Percentiles rank a stretch among this genome's conserved stretches.
These are phyloP conservation scores for Sporothrix mexicana DNA, from an alignment of 2,329 filamentous ascomycete genomes.

Conservation along the genomic window DNA sequence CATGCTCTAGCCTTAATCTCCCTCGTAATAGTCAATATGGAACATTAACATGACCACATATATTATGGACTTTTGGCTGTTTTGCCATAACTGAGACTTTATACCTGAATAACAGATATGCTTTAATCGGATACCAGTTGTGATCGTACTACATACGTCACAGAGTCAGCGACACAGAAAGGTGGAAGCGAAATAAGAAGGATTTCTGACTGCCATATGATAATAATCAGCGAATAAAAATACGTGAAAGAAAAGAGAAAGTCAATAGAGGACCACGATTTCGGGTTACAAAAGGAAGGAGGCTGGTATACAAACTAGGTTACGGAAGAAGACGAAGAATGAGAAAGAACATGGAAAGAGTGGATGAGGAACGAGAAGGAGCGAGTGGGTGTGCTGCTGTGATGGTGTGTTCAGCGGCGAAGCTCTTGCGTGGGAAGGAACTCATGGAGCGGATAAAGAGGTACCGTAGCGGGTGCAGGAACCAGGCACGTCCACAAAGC, in stretches of 20 bases:
- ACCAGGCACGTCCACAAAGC: conserved; percentile 14
- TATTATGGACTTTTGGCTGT: not conserved
- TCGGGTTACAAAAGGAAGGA: not conserved
- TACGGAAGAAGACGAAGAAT: not conserved
- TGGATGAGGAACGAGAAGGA: conserved; percentile 19
- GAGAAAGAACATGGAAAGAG: not conserved
- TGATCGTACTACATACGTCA: not conserved
- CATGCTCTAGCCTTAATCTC: not conserved
- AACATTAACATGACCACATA: conserved; percentile 16
- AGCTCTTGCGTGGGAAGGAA: conserved; percentile 6
- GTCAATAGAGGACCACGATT: not conserved
- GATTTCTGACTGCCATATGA: not conserved
- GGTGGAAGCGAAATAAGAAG: not conserved
- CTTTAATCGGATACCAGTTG: conserved; percentile 7
- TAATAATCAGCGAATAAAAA: not conserved
- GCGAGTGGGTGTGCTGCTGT: not conserved
- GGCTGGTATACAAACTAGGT: not conserved
- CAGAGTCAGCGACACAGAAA: not conserved
- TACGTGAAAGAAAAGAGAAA: not conserved
- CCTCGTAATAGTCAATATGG: not conserved
- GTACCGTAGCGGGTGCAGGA: conserved; percentile 27
- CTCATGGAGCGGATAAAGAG: conserved; percentile 27
- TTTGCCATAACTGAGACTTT: not conserved
- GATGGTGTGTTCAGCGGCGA: not conserved
- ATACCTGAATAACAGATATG: conserved; percentile 11